A percentile compares a stretch with the other conserved stretches of the same genome.
Evolutionary conservation across 2,329 filamentous ascomycete species (phyloP).

Genomic region (Aspergillus sp.): DNA sequence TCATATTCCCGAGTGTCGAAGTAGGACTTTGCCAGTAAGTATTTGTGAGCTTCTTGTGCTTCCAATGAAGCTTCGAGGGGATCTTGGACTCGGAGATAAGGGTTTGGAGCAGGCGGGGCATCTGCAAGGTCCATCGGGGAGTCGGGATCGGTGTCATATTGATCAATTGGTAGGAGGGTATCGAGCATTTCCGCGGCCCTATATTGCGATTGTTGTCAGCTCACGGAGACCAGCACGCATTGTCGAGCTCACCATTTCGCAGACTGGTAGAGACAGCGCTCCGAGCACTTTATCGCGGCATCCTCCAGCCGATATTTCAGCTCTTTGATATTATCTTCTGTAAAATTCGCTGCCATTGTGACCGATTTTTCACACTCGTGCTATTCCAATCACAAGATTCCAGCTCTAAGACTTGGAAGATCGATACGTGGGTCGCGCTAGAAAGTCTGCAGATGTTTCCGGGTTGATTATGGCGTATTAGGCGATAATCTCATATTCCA

Average conservation of each 20-base stretch:
- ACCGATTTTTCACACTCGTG: background rate
- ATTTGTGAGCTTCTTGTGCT: conserved; percentile 72
- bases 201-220: conserved; percentile 12
- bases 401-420: too few species aligned
- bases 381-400: too few species aligned
- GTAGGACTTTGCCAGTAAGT: conserved; percentile 84
- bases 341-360: conserved; percentile 31
- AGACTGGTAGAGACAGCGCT: conserved; percentile 91
- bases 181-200: conserved; percentile 94
- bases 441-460: too few species aligned
- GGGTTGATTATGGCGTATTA: too few species aligned
- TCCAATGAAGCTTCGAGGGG: conserved; percentile 71
- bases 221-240: background rate
- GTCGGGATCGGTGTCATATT: conserved; percentile 58
- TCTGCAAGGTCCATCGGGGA: conserved; percentile 54
- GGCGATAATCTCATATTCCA: too few species aligned
- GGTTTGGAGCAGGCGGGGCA: conserved; percentile 46
- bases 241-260: conserved; percentile 72
- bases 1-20: conserved; percentile 96
- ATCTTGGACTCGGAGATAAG: conserved; percentile 55
- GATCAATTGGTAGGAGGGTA: conserved; percentile 59
- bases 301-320: conserved; percentile 73
- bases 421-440: too few species aligned
- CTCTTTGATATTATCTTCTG: conserved; percentile 45
- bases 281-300: conserved; percentile 84